Evolutionary conservation across 441 rosid genomes (phyloP).

Genomic region (Adansonia rubrostipa): DNA sequence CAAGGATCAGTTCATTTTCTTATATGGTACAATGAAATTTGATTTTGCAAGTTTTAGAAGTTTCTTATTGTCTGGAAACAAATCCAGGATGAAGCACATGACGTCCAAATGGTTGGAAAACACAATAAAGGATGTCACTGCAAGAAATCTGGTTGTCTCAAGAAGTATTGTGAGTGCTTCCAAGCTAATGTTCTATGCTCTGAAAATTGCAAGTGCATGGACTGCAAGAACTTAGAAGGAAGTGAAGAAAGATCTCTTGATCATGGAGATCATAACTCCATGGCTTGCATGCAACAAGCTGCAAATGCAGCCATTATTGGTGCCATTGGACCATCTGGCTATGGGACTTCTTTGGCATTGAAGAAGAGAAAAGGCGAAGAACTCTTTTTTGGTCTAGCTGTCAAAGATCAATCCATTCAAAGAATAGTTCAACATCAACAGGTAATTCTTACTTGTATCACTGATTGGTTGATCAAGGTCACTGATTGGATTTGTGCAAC

Average conservation of each 20-base stretch:
- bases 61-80: slow-evolving; percentile 18
- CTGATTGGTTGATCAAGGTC: neutral
- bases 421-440: slow-evolving; percentile 40
- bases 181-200: slow-evolving; percentile 91
- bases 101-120: slow-evolving; percentile 59
- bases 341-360: slow-evolving; percentile 42
- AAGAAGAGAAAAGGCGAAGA: slow-evolving; percentile 67
- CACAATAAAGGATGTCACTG: slow-evolving; percentile 96
- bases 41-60: neutral
- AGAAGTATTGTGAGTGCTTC: slow-evolving; percentile 95
- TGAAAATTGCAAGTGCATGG: slow-evolving; percentile 90
- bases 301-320: slow-evolving; percentile 92
- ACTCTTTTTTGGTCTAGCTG: slow-evolving; percentile 34
- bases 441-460: slow-evolving; percentile 42
- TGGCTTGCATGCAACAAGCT: slow-evolving; percentile 75
- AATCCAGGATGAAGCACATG: slow-evolving; percentile 69
- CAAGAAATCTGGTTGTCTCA: slow-evolving; percentile 92
- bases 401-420: slow-evolving; percentile 38
- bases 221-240: slow-evolving; percentile 94
- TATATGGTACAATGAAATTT: neutral
- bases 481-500: neutral
- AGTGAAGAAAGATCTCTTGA: slow-evolving; percentile 73
- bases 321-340: slow-evolving; percentile 79
- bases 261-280: slow-evolving; percentile 68
- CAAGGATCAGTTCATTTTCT: neutral